A percentile compares a stretch with the other conserved stretches of the same genome.
These are phyloP conservation scores for Plasmodium fragile DNA, from an alignment of 169 alveolate genomes.

Conservation along the genomic window DNA sequence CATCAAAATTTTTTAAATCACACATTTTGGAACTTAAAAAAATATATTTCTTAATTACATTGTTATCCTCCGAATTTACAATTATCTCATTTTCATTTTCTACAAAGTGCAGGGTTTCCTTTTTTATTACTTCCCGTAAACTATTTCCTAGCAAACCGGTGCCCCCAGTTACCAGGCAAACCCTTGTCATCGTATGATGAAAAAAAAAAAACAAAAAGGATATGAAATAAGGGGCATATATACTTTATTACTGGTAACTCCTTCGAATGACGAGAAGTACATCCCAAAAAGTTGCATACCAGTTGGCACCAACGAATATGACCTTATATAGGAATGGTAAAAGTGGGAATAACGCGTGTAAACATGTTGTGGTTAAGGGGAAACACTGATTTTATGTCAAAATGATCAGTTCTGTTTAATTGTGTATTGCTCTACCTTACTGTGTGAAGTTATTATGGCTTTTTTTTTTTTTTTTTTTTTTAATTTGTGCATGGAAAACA, in stretches of 20 bases:
- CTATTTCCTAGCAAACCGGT: constrained; percentile 73
- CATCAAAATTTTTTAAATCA: constrained; percentile 65
- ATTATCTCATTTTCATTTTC: constrained; percentile 67
- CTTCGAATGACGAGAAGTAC: background rate
- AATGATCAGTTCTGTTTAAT: background rate
- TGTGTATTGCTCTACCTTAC: background rate
- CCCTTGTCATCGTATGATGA: constrained; percentile 37
- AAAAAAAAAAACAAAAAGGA: constrained; percentile 5
- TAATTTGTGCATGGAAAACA: background rate
- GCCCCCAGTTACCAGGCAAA: constrained; percentile 67
- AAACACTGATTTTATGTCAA: background rate
- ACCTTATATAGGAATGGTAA: background rate
- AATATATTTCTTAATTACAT: constrained; percentile 53
- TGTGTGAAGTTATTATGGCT: background rate
- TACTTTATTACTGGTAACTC: background rate
- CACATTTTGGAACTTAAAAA: constrained; percentile 71
- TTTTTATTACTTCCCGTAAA: constrained; percentile 55
- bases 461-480: background rate
- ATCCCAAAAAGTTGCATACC: background rate
- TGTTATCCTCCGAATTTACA: constrained; percentile 50
- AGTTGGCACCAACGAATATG: background rate
- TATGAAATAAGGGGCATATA: background rate
- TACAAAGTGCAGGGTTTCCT: constrained; percentile 6
- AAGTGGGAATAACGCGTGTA: background rate
- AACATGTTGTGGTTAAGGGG: background rate